phyloP scores from a whole-genome alignment of 2,329 filamentous ascomycete genomes.

The Neonectria coccinea region DNA sequence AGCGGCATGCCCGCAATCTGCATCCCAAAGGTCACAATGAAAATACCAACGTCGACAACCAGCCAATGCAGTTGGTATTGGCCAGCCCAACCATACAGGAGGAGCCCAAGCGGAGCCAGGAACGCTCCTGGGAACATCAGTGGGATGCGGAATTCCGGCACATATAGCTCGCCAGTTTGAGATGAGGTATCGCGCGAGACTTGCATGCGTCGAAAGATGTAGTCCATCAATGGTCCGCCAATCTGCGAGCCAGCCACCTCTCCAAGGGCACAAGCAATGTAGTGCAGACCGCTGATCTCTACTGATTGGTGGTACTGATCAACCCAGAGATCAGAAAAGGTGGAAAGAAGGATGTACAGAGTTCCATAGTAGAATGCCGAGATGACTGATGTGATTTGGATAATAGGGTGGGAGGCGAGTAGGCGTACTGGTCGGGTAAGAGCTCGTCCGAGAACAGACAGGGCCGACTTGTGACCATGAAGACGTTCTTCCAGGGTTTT shows the following conservation, averaged over 20 bases:
- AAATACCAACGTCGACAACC: slow-evolving; percentile 52
- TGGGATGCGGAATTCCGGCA: slow-evolving; percentile 45
- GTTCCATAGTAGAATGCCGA: slow-evolving; percentile 71
- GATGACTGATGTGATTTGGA: slow-evolving; percentile 66
- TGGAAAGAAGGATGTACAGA: slow-evolving; percentile 73
- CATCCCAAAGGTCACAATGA: slow-evolving; percentile 48
- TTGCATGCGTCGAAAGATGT: slow-evolving; percentile 47
- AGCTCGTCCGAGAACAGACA: slow-evolving; percentile 48
- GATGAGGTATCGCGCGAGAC: slow-evolving; percentile 6
- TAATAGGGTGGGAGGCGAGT: slow-evolving; percentile 68
- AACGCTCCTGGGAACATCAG: slow-evolving; percentile 55
- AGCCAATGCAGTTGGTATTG: slow-evolving; percentile 53
- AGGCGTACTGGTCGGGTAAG: slow-evolving; percentile 68
- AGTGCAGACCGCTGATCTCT: slow-evolving; percentile 72
- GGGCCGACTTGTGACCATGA: slow-evolving; percentile 44
- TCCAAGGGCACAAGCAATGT: slow-evolving; percentile 71
- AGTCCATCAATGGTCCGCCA: slow-evolving; percentile 58
- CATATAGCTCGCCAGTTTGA: slow-evolving; percentile 12
- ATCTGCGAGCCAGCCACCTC: slow-evolving; percentile 68
- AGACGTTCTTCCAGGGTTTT: slow-evolving; percentile 54
- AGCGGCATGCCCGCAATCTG: slow-evolving; percentile 49
- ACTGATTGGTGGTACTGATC: slow-evolving; percentile 65
- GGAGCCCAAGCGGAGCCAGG: slow-evolving; percentile 52
- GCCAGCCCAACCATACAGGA: slow-evolving; percentile 60
- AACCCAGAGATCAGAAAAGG: slow-evolving; percentile 70